Base-by-base conservation (phyloP, 2,329 filamentous ascomycete genomes). In the Alternaria ventricosa region DNA sequence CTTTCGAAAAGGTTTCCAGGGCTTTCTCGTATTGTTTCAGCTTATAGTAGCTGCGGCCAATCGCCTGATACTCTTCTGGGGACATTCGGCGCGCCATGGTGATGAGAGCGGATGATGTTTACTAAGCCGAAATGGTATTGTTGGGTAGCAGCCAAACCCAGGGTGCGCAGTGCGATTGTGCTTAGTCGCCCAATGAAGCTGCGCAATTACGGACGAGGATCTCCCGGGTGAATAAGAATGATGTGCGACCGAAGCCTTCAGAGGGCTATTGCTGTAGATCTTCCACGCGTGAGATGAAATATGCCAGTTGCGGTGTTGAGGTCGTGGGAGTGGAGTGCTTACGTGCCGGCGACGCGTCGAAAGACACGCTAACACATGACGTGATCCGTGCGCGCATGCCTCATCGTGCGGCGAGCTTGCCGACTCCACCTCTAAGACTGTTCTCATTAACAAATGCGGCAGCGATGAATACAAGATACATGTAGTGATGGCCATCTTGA, bases 1-100 rank as follows among this genome's bases (percentile, higher is more conserved):
- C 78, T 15, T 73, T 64, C 9, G 75, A 76, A 58, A 81, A 80
- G 1, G 74, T 73, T 50, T 77, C 70, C 5, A 77, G 55, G 0
- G 79, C 79, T 20, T 77, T 72, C 13, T 77, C 69, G 55, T 78
- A 80, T 43, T 79, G 70, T 45, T 77, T 79, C 30, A 74, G 68
- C 50, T 75, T 77, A 63, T 79, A 81, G 66, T 79, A 79, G 4
- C 67, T 61, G 36, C 72, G 73, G 2, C 79, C 79, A 18, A 80
- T 69, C 64, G 77, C 78, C 28, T 76, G 70, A 22, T 74, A 77
- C 47, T 81, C 79, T n/a, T 74, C 73, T 10, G 74, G 57, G 15
- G 78, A 76, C 58, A 78, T 69, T 7, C 66, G 74, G 27, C 64
- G 71, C 55, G 73, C 67, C 77, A 80, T 79, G 28, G 9, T 49